Base-by-base conservation (phyloP, 2,329 filamentous ascomycete genomes). In the Hymenoscyphus fraxineus region DNA sequence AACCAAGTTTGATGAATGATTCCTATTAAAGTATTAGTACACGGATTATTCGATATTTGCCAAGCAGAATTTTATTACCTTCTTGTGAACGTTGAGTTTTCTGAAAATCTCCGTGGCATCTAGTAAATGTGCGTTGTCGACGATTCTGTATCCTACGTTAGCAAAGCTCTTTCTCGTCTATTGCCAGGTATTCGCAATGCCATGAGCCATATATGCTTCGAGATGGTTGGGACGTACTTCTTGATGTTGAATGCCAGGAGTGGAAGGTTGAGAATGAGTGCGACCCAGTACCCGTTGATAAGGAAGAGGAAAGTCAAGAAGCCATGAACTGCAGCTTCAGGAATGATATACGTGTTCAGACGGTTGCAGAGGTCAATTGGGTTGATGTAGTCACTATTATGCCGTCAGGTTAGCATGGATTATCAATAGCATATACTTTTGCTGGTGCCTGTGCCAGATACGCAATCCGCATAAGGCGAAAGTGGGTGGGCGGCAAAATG, bases 331-430 rank as follows among this genome's bases (percentile, higher is more conserved):
- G 92, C 94, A 74, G 95, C 95, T 85, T 99, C 96, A 76, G 95
- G 95, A 76, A 99, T 89, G 78, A 99, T 99, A 83, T 99, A 99
- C 78, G 94, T 96, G 86, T 99, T 99, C 73, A 99, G 90, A 75
- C 95, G 93, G 88, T 99, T 99, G 90, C 95, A 99, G 71, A 99
- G 93, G 75, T 99, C 95, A 83, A 99, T 99, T 57, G 95, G 95
- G 84, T 99, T 99, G 83, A 99, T 99, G 82, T 99, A 99, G 82
- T 99, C 95, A 82, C 93, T 97, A 76, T 65, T 12, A 35, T 31
- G 35, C 15, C 38, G 56, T 32, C 44, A 44, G 6, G 54, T 67
- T 44, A 47, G 40, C 63, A 66, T 56, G 32, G 56, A 13, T 39
- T 61, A 72, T 78, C 75, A 78, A 75, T 74, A 65, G 32, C 35